Percentiles rank a stretch among this genome's conserved stretches.
Evolutionary conservation across 352 stramenopile species (phyloP).

Genomic region (Pythium phragmiticola): DNA sequence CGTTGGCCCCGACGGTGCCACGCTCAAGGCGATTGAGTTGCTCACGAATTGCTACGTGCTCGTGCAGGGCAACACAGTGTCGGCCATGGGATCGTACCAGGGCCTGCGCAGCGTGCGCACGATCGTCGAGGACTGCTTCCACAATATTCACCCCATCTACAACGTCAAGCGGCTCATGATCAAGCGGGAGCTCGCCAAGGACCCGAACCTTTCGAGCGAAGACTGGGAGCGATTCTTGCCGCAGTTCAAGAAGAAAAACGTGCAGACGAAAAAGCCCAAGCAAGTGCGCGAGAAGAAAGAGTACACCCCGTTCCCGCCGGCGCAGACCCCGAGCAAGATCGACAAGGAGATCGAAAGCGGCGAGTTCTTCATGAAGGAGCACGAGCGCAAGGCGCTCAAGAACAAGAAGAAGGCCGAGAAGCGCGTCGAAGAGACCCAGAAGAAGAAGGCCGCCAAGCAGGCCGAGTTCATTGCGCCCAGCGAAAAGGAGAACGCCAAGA

Average conservation of each 20-base stretch:
- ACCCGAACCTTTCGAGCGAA: constrained; percentile 95
- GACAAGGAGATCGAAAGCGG: constrained; percentile 98
- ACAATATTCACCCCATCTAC: constrained; percentile 99
- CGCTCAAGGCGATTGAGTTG: constrained; percentile 97
- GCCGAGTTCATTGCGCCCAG: constrained; percentile 71
- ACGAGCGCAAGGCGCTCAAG: constrained; percentile 92
- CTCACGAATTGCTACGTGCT: constrained; percentile 99
- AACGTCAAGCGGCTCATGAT: constrained; percentile 99
- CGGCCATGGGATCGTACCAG: constrained; percentile 84
- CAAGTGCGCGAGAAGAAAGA: constrained; percentile 90
- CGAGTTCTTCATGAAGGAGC: constrained; percentile 99
- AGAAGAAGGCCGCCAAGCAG: constrained; percentile 74
- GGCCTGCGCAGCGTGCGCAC: constrained; percentile 94
- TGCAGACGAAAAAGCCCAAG: constrained; percentile 94
- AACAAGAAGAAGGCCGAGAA: constrained; percentile 85
- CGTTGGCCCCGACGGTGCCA: constrained; percentile 97
- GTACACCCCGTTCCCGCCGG: constrained; percentile 99
- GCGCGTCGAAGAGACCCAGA: constrained; percentile 54
- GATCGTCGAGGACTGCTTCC: constrained; percentile 99
- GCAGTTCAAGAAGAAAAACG: constrained; percentile 99
- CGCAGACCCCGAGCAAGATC: constrained; percentile 94
- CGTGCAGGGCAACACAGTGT: constrained; percentile 98
- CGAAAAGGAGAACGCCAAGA: constrained; percentile 76
- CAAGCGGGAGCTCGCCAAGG: constrained; percentile 98
- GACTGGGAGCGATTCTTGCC: constrained; percentile 99